Conservation (phyloP, 2,329 filamentous ascomycete species). For the Raffaelea arxii region DNA sequence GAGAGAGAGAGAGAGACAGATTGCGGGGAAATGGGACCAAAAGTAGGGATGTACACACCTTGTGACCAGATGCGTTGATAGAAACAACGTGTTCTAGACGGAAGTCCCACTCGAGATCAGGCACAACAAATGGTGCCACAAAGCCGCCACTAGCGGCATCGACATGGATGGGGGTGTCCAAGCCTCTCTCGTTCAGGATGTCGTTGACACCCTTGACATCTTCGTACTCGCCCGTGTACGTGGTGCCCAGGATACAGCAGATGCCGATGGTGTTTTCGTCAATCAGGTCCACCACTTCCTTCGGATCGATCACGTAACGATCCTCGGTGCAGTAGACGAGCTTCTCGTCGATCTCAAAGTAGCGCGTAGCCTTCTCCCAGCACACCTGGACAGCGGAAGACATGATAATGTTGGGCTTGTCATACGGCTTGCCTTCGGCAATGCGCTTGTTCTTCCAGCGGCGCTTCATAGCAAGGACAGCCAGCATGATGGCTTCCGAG, state of each 20-base stretch:
- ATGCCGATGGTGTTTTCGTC: constrained; percentile 80
- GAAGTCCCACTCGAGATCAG: constrained; percentile 85
- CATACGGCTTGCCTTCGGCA: constrained; percentile 70
- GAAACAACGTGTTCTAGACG: constrained; percentile 78
- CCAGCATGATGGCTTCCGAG: constrained; percentile 81
- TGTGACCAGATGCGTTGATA: constrained; percentile 93
- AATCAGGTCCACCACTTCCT: constrained; percentile 48
- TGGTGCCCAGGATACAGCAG: constrained; percentile 82
- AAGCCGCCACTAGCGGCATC: constrained; percentile 90
- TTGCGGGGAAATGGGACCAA: no score
- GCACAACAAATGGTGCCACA: constrained; percentile 82
- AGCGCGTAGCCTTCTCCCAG: constrained; percentile 87
- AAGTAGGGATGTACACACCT: constrained; percentile 29
- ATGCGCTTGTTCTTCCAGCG: constrained; percentile 82
- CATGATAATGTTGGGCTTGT: constrained; percentile 89
- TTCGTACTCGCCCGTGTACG: constrained; percentile 93
- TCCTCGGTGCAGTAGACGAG: constrained; percentile 54
- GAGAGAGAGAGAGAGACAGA: no score
- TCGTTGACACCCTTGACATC: constrained; percentile 90
- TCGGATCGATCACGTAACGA: constrained; percentile 54
- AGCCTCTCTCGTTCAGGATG: constrained; percentile 60
- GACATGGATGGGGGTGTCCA: constrained; percentile 85
- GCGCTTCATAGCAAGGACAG: constrained; percentile 86
- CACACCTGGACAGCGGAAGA: constrained; percentile 92
- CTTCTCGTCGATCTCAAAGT: constrained; percentile 90